Percentiles rank a stretch among this genome's conserved stretches.
Evolutionary conservation across 352 stramenopile genomes (phyloP).

Genomic region (Phytophthora tentaculata): DNA sequence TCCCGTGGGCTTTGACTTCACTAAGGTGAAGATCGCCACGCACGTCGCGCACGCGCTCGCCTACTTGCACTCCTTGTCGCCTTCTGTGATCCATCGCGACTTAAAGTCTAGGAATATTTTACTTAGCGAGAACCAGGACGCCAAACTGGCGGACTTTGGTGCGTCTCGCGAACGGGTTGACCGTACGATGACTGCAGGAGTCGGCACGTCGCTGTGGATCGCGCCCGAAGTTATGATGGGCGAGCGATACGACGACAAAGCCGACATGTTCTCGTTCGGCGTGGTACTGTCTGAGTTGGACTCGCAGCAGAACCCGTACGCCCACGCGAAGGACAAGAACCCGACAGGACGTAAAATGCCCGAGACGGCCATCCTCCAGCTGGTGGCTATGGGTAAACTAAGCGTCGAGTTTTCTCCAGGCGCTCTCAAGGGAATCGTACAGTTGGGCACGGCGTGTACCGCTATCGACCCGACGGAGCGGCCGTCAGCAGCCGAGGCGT

Average conservation of each 20-base stretch:
- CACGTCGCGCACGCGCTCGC: constrained; percentile 46
- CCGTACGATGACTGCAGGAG: constrained; percentile 48
- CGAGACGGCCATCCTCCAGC: constrained; percentile 56
- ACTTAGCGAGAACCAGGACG: constrained; percentile 39
- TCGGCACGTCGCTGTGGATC: constrained; percentile 53
- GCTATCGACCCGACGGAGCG: constrained; percentile 46
- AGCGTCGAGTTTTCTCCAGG: constrained; percentile 43
- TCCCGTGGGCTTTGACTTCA: constrained; percentile 43
- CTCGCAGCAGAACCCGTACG: constrained; percentile 44
- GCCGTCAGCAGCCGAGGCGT: constrained; percentile 44
- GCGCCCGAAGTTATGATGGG: constrained; percentile 55
- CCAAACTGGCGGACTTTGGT: constrained; percentile 61
- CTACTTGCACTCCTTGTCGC: constrained; percentile 54
- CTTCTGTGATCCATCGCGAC: constrained; percentile 52
- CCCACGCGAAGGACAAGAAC: constrained; percentile 45
- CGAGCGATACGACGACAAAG: constrained; percentile 51
- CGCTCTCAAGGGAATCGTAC: constrained; percentile 32
- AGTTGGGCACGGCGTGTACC: constrained; percentile 48
- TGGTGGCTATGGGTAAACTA: constrained; percentile 54
- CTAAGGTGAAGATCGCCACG: constrained; percentile 48
- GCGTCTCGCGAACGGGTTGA: constrained; percentile 45
- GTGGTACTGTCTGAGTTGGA: constrained; percentile 56
- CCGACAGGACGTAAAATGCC: constrained; percentile 41
- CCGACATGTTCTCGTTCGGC: constrained; percentile 59
- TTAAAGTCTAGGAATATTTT: constrained; percentile 64